phyloP scores from a whole-genome alignment of 768 basidiomycete species.

The Cyclocybe aegerita region DNA sequence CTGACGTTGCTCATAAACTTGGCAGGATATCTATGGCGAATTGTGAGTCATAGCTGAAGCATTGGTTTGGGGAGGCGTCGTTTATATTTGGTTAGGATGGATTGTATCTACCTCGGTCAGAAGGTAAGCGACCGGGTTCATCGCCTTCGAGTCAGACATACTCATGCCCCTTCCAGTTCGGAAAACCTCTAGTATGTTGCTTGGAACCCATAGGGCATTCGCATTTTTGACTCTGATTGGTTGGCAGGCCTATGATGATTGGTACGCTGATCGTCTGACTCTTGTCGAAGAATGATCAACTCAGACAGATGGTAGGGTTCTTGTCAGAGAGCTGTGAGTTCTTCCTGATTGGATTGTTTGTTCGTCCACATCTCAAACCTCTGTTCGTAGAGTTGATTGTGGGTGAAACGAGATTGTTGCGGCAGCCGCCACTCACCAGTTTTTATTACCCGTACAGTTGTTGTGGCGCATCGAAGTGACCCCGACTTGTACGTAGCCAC shows the following conservation, averaged over 20 bases:
- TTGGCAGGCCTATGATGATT: conserved; percentile 39
- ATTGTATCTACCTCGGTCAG: conserved; percentile 95
- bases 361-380: background rate
- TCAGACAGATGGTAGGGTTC: conserved; percentile 42
- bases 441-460: conserved; percentile 42
- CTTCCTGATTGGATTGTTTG: background rate
- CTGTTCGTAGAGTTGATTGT: conserved; percentile 66
- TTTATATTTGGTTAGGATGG: conserved; percentile 57
- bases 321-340: conserved; percentile 74
- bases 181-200: conserved; percentile 66
- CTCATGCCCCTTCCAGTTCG: conserved; percentile 45
- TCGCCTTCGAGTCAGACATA: too few species aligned
- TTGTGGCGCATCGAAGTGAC: conserved; percentile 67
- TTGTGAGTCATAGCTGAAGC: conserved; percentile 44
- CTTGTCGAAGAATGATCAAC: background rate
- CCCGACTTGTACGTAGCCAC: conserved; percentile 71
- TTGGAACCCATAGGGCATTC: background rate
- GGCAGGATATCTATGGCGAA: conserved; percentile 95
- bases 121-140: conserved; percentile 50
- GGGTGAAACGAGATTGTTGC: conserved; percentile 17
- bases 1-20: too few species aligned
- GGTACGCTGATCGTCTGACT: conserved; percentile 23
- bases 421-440: too few species aligned
- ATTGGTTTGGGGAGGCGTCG: background rate
- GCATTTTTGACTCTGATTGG: background rate